phyloP scores from a whole-genome alignment of 371 early-diverging fungal species.

The Syncephalis fuscata region DNA sequence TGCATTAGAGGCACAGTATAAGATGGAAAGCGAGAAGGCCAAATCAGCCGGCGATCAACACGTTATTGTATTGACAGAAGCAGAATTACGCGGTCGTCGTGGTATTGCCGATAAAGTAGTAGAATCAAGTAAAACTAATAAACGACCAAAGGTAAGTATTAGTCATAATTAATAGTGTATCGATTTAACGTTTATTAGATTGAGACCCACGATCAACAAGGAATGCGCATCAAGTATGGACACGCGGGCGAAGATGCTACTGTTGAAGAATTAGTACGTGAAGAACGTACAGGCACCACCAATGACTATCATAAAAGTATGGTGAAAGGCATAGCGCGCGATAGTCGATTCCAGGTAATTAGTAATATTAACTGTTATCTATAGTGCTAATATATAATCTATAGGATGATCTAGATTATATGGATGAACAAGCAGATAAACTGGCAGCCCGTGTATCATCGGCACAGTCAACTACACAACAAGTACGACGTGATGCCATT shows the following conservation, averaged over 20 bases:
- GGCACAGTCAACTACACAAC: constrained; percentile 22
- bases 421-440: constrained; percentile 80
- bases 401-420: constrained; percentile 64
- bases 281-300: not conserved
- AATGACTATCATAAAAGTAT: not conserved
- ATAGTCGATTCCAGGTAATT: not conserved
- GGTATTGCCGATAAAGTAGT: constrained; percentile 4
- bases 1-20: constrained; percentile 49
- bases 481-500: constrained; percentile 43
- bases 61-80: not conserved
- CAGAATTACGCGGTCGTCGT: constrained; percentile 1
- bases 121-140: constrained; percentile 1
- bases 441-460: constrained; percentile 32
- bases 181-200: not conserved
- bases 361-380: not conserved
- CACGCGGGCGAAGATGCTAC: not conserved
- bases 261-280: not conserved
- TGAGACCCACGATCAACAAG: not conserved
- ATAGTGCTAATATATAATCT: not conserved
- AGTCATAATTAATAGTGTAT: not conserved
- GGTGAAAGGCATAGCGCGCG: constrained; percentile 1
- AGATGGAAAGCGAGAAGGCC: constrained; percentile 11
- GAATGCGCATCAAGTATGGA: not conserved
- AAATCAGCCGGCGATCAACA: not conserved
- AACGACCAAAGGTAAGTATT: not conserved